phyloP scores from a whole-genome alignment of 2,329 filamentous ascomycete species.

The Emmonsia crescens region DNA sequence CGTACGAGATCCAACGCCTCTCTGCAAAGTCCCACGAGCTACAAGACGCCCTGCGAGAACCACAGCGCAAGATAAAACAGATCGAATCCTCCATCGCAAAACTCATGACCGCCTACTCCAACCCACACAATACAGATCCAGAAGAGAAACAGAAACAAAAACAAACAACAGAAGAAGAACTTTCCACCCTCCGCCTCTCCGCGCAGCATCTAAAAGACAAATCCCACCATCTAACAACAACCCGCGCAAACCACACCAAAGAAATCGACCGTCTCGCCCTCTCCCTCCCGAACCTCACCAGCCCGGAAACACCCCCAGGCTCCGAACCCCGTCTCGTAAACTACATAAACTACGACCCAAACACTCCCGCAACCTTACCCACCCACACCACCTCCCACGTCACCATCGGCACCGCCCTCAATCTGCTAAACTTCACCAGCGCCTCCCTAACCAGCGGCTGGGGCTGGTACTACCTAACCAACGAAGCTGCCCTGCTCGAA shows the following conservation, averaged over 20 bases:
- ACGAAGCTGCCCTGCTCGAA: constrained; percentile 85
- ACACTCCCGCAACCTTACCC: constrained; percentile 20
- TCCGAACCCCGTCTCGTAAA: constrained; percentile 53
- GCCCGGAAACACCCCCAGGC: constrained; percentile 61
- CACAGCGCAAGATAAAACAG: constrained; percentile 34
- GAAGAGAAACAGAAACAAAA: constrained; percentile 11
- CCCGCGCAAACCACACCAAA: constrained; percentile 27
- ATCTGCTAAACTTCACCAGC: constrained; percentile 77
- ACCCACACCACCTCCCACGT: constrained; percentile 59
- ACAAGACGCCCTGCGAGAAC: constrained; percentile 29
- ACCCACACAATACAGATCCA: constrained; percentile 1
- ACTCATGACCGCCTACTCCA: constrained; percentile 17
- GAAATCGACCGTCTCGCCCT: constrained; percentile 67
- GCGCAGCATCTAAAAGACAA: constrained; percentile 30
- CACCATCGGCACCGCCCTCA: constrained; percentile 74
- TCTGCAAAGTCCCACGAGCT: constrained; percentile 29
- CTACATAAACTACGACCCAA: constrained; percentile 66
- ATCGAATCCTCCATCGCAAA: constrained; percentile 33
- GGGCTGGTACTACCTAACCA: constrained; percentile 96
- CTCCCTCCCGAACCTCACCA: constrained; percentile 78
- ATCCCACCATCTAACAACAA: constrained; percentile 22
- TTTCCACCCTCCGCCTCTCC: constrained; percentile 24
- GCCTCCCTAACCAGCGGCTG: constrained; percentile 78
- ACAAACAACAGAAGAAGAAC: constrained; percentile 8
- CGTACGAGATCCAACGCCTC: constrained; percentile 41